Base-by-base conservation (phyloP, 306 rosid genomes). In the Erythrophleum fordii region DNA sequence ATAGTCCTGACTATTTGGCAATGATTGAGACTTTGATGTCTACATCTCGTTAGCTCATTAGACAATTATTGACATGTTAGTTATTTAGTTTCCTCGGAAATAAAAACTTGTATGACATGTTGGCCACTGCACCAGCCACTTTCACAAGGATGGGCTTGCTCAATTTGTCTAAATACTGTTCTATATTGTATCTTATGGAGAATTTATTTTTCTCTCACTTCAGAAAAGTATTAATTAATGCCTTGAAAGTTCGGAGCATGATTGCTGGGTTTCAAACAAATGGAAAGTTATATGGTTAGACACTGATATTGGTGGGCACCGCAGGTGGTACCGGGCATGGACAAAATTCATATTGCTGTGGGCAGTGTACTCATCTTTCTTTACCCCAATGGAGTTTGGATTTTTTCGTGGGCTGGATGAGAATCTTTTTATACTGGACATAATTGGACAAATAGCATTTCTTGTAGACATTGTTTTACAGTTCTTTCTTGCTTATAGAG, bases 351-450 rank as follows among this genome's bases (percentile, higher is more conserved):
- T 95, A 84, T 86, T 95, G 70, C 1, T 89, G 77, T 95, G 99
- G 99, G 99, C 99, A 82, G 75, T 95, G 65, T 95, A 95, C 85
- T 95, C 99, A 25, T 95, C 99, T 48, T 91, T 93, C 93, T 95
- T 95, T 90, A 95, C 99, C 18, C 99, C 99, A 55, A 64, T 95
- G 93, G 99, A 95, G 85, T 93, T 95, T 35, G 99, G 93, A 31
- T 95, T 95, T 69, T 93, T 92, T 78, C 87, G 99, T 73, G 99
- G 99, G 42, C 77, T 95, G 3, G 86, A 89, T 0, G 81, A 90
- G 80, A 86, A 87, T 68, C 91, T 95, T 59, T 95, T 89, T 37
- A 64, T 92, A 41, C 82, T 95, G 46, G 99, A 95, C 86, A 85
- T 91, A 77, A 87, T 85, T 39, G 98, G 98, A 41, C 99, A 95